Percentiles rank a stretch among this genome's conserved stretches.
phyloP scores from a whole-genome alignment of 345 rosid species.

The Viola odorata region DNA sequence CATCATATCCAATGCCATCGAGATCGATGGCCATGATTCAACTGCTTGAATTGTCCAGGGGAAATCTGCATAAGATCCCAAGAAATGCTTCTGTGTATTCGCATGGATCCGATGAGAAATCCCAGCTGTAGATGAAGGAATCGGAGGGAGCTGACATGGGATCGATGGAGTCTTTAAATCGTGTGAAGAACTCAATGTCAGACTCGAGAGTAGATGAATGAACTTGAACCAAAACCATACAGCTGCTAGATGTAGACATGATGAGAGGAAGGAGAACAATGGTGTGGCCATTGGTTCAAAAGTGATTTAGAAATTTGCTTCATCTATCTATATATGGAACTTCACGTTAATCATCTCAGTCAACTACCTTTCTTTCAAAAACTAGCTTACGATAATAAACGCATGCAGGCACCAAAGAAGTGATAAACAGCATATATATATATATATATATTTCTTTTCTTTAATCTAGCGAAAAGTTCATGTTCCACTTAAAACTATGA shows the following conservation, averaged over 20 bases:
- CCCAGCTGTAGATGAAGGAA: constrained; percentile 50
- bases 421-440: too few relatives aligned
- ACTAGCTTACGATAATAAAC: too few relatives aligned
- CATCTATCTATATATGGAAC: too few relatives aligned
- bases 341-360: too few relatives aligned
- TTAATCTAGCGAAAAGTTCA: too few relatives aligned
- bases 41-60: constrained; percentile 32
- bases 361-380: too few relatives aligned
- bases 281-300: constrained; percentile 1
- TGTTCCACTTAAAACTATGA: too few relatives aligned
- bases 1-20: constrained; percentile 52
- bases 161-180: constrained; percentile 34
- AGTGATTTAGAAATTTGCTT: too few relatives aligned
- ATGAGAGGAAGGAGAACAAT: neutral
- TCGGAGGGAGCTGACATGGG: constrained; percentile 37
- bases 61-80: constrained; percentile 47
- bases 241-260: neutral
- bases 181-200: constrained; percentile 35
- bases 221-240: constrained; percentile 5
- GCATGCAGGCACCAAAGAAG: too few relatives aligned
- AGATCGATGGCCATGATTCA: constrained; percentile 42
- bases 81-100: constrained; percentile 35
- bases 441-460: too few relatives aligned
- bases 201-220: constrained; percentile 21
- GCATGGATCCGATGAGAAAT: constrained; percentile 52